phyloP scores from a whole-genome alignment of 345 rosid genomes.

The Pugionium cornutum region DNA sequence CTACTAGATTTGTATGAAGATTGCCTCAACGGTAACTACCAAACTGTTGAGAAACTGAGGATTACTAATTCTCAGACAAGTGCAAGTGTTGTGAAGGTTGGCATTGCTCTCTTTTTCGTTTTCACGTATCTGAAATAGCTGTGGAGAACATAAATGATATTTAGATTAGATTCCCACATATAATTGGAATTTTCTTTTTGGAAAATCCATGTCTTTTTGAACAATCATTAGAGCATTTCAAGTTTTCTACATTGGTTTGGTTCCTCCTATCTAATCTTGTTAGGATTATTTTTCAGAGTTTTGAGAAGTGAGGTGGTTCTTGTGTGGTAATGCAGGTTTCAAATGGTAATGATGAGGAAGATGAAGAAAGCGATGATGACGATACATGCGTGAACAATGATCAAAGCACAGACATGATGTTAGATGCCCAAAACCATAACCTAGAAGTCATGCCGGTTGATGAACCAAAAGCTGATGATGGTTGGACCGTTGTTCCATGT shows the following conservation, averaged over 20 bases:
- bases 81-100: slow-evolving; percentile 58
- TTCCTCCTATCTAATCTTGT: no score
- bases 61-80: slow-evolving; percentile 40
- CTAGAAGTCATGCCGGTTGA: slow-evolving; percentile 29
- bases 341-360: slow-evolving; percentile 35
- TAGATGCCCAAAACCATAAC: slow-evolving; percentile 47
- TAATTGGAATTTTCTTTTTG: no score
- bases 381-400: slow-evolving; percentile 37
- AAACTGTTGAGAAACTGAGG: slow-evolving; percentile 60
- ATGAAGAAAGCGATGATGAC: slow-evolving; percentile 48
- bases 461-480: slow-evolving; percentile 55
- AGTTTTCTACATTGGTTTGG: not conserved
- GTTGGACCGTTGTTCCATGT: slow-evolving; percentile 67
- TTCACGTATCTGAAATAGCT: no score
- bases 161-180: no score
- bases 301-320: not conserved
- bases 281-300: no score
- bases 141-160: no score
- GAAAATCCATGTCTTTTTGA: no score
- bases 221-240: no score
- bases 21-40: slow-evolving; percentile 58
- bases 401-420: slow-evolving; percentile 53
- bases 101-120: not conserved
- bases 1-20: slow-evolving; percentile 79
- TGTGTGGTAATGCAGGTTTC: slow-evolving; percentile 33